Evolutionary conservation across 345 rosid genomes (phyloP).

Genomic region (Gossypium mustelinum): DNA sequence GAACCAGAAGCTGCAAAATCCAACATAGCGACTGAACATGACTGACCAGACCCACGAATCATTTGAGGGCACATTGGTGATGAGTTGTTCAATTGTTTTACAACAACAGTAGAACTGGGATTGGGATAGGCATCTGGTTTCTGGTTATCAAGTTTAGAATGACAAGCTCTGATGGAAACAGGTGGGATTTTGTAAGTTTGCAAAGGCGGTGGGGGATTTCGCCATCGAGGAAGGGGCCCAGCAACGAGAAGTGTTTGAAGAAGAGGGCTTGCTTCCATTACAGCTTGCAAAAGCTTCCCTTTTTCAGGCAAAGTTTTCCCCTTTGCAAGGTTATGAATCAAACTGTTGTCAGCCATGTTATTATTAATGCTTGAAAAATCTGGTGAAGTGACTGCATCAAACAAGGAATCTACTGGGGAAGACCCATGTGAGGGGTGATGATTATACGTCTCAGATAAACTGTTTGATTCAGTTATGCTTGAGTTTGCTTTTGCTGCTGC

Average conservation of each 20-base stretch:
- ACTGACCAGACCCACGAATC: slow-evolving; percentile 28
- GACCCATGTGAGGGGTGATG: slow-evolving; percentile 52
- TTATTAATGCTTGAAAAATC: slow-evolving; percentile 52
- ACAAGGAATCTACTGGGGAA: slow-evolving; percentile 66
- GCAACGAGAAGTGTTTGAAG: slow-evolving; percentile 71
- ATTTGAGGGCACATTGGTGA: slow-evolving; percentile 19
- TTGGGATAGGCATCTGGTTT: slow-evolving; percentile 17
- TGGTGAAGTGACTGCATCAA: slow-evolving; percentile 68
- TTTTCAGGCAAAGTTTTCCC: slow-evolving; percentile 59
- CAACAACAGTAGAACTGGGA: neutral
- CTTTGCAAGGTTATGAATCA: slow-evolving; percentile 47
- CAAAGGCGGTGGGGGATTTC: slow-evolving; percentile 89
- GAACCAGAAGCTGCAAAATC: slow-evolving; percentile 33
- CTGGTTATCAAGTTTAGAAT: neutral
- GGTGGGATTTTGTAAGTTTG: slow-evolving; percentile 54
- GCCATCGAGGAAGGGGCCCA: slow-evolving; percentile 87
- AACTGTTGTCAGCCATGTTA: slow-evolving; percentile 25
- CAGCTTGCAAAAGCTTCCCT: slow-evolving; percentile 66
- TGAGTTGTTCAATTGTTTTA: slow-evolving; percentile 15
- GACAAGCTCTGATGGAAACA: slow-evolving; percentile 35
- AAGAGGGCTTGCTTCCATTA: slow-evolving; percentile 74
- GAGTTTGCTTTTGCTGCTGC: slow-evolving; percentile 61
- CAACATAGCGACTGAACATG: slow-evolving; percentile 50
- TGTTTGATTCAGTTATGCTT: slow-evolving; percentile 74
- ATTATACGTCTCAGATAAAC: slow-evolving; percentile 42